Evolutionary conservation across 768 basidiomycete species (phyloP).

Genomic region (Boletus vermiculosoides): DNA sequence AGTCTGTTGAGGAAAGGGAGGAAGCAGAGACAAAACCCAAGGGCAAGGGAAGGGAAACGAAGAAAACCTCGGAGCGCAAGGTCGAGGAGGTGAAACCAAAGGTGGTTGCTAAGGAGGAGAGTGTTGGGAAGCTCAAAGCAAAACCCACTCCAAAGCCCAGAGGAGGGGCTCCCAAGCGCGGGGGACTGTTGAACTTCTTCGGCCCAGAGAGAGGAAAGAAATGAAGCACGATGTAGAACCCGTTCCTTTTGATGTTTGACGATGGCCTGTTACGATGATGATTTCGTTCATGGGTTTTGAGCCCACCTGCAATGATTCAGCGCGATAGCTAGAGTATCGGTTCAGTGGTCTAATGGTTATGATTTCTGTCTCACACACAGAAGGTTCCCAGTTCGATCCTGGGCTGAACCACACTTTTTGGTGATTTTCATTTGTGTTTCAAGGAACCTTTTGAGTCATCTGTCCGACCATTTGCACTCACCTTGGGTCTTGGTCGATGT

Average conservation of each 20-base stretch:
- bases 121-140: slow-evolving; percentile 14
- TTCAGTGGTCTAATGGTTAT: slow-evolving; percentile 50
- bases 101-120: slow-evolving; percentile 13
- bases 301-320: neutral
- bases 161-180: slow-evolving; percentile 25
- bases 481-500: too few relatives aligned
- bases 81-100: slow-evolving; percentile 19
- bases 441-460: too few relatives aligned
- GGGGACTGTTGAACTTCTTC: slow-evolving; percentile 34
- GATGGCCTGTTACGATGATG: too few relatives aligned
- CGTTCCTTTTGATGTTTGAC: neutral
- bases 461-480: neutral
- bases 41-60: slow-evolving; percentile 19
- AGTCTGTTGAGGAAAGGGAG: slow-evolving; percentile 65
- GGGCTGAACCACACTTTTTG: slow-evolving; percentile 36
- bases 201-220: slow-evolving; percentile 32
- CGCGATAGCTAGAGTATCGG: neutral
- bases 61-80: slow-evolving; percentile 16
- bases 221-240: slow-evolving; percentile 7
- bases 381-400: slow-evolving; percentile 50
- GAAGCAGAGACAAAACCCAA: slow-evolving; percentile 27
- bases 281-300: neutral
- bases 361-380: slow-evolving; percentile 52
- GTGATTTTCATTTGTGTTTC: neutral
- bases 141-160: slow-evolving; percentile 18